Base-by-base conservation (phyloP, 1,284 basidiomycete species). In the Leccinum pachyderme region DNA sequence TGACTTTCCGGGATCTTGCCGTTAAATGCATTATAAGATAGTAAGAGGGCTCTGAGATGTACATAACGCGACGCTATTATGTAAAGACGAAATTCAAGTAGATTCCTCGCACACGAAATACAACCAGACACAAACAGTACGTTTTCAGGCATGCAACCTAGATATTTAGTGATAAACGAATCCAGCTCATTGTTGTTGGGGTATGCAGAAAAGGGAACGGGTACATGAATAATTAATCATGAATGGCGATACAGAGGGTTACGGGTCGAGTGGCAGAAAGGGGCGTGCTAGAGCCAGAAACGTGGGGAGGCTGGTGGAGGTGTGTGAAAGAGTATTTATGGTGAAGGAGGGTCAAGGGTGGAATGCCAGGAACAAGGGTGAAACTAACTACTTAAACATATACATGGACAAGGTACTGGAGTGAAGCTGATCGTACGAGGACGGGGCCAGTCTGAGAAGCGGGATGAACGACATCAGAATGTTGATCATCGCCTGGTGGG, bases 401-500 rank as follows among this genome's bases (percentile, higher is more conserved):
- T 11, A 37, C n/a, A 11, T n/a, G n/a, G 35, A n/a, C 35, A n/a
- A 37, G 35, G 35, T n/a, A 37, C 35, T 37, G 35, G 35, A 39
- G 9, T 22, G 9, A 44, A 12, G 27, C 44, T 7, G 22, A 47
- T 35, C 15, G 25, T 31, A 29, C 18, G 37, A 44, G 45, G 35
- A 25, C 7, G 37, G 43, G 41, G 28, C 43, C 37, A 18, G 18
- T 6, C 22, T 39, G 5, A 22, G 37, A 39, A 15, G 45, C 47
- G 22, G 13, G 22, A 43, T 43, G 12, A 25, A 25, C 43, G n/a
- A 9, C 48, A 22, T 18, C 1, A 22, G 18, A 18, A 39, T 22
- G 37, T 22, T 22, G 18, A 25, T 71, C 51, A 79, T 51, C 78
- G 69, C 61, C 83, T 72, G 7, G 81, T 72, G 47, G 81, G 75